Evolutionary conservation across 257 asterid genomes (phyloP).

Genomic region (Petrea volubilis): DNA sequence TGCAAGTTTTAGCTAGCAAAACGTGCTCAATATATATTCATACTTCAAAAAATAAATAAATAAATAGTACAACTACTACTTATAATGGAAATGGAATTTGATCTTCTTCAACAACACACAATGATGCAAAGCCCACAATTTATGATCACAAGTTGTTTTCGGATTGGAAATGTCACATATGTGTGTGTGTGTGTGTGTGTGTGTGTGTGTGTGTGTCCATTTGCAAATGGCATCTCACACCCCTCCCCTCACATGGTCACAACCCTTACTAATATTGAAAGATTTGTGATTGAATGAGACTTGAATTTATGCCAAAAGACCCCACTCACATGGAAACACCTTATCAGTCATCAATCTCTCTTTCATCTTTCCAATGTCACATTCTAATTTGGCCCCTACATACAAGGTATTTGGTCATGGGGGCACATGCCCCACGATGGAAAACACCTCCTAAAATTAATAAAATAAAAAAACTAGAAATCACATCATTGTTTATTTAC

Average conservation of each 20-base stretch:
- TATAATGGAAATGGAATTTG: constrained; percentile 13
- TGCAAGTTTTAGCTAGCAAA: neutral
- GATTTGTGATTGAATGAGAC: constrained; percentile 34
- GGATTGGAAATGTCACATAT: constrained; percentile 5
- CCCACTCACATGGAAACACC: constrained; percentile 54
- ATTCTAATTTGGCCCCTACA: constrained; percentile 17
- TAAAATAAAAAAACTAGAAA: neutral
- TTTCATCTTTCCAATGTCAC: constrained; percentile 29
- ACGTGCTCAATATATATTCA: neutral
- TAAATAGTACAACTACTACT: neutral
- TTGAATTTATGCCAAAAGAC: constrained; percentile 19
- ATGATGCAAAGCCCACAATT: neutral
- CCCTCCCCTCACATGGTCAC: constrained; percentile 38
- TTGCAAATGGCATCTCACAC: constrained; percentile 36
- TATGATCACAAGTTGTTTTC: constrained; percentile 2
- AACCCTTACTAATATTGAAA: constrained; percentile 21
- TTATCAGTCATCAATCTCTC: constrained; percentile 11
- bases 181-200: too few relatives aligned
- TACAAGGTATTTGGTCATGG: constrained; percentile 4
- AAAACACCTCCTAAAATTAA: neutral
- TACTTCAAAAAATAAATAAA: neutral
- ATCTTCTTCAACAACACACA: neutral
- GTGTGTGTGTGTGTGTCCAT: constrained; percentile 11
- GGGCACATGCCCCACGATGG: constrained; percentile 25
- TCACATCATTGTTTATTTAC: too few relatives aligned